Base-by-base conservation (phyloP, 208 protist species). In the Leishmania gerbilli region DNA sequence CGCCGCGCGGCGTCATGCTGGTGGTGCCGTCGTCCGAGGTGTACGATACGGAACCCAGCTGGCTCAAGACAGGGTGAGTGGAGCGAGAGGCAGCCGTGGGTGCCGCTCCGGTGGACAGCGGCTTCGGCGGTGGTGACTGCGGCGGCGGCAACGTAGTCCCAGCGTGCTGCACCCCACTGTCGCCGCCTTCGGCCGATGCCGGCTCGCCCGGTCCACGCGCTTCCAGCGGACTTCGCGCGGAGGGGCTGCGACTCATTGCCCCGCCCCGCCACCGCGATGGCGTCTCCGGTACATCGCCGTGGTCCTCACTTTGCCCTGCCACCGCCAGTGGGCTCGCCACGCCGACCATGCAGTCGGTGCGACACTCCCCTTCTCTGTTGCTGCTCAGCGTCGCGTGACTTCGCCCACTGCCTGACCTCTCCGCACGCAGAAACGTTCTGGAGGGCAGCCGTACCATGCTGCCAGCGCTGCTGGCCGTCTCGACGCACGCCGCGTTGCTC, bases 391-490 rank as follows among this genome's bases (percentile, higher is more conserved):
- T 72, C 24, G 1, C 21, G 27, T 64, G 76, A 34, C 76, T 79
- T 49, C 42, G 62, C 62, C 2, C 76, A 51, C 76, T 64, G 49
- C 47, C 40, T 0, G 42, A 42, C 62, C 49, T 40, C 53, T 27
- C 71, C 56, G 11, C 72, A 68, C 15, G 76, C 72, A 1, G 68
- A 21, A 69, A 34, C 68, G 47, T 45, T 60, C 71, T 67, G 65
- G 77, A n/a, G 15, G 53, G 47, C 60, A 74, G 71, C 51, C 27
- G 51, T 19, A 40, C 62, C 3, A 51, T 60, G 71, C 72, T 85
- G 71, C 79, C 79, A 31, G 71, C 42, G 65, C 77, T 85, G 77
- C 77, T 85, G 17, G 51, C 64, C 34, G 64, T 67, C 21, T 71
- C 77, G 31, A 55, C 21, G 15, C 76, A 45, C 15, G 45, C 65